These are phyloP conservation scores for Penicillium chermesinum DNA, from an alignment of 495 filamentous ascomycete genomes.

Conservation along the genomic window DNA sequence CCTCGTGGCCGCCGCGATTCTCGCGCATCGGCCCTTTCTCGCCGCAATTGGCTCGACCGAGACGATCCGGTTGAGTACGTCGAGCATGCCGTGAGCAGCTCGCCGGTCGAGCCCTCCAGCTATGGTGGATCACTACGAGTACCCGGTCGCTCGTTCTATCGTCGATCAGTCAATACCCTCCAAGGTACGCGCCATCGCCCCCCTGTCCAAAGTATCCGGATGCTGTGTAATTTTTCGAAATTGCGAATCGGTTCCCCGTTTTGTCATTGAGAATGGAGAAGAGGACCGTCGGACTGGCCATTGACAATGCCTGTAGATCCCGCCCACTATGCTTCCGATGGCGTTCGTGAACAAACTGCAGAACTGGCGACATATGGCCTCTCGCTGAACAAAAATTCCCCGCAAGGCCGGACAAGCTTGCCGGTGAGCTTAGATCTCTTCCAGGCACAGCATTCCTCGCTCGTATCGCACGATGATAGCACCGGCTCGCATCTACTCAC, in stretches of 20 bases:
- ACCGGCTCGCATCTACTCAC: constrained; percentile 5
- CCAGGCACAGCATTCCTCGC: constrained; percentile 10
- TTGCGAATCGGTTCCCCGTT: background rate
- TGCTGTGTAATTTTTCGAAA: too few species aligned
- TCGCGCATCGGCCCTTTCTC: constrained; percentile 26
- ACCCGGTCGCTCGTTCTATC: constrained; percentile 73
- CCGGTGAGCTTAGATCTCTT: constrained; percentile 37
- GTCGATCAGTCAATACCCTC: constrained; percentile 62
- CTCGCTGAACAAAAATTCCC: constrained; percentile 41
- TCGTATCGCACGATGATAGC: constrained; percentile 13
- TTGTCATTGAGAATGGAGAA: background rate
- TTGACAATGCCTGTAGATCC: constrained; percentile 49
- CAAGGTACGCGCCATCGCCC: too few species aligned
- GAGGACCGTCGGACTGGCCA: constrained; percentile 23
- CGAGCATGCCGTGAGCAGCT: constrained; percentile 32
- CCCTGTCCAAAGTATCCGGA: too few species aligned
- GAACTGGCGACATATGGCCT: constrained; percentile 85
- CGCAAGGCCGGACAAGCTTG: constrained; percentile 29
- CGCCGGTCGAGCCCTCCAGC: constrained; percentile 34
- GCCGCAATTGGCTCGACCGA: constrained; percentile 19
- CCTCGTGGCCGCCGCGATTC: constrained; percentile 36
- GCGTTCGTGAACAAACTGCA: constrained; percentile 84
- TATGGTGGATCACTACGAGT: constrained; percentile 50
- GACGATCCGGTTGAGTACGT: constrained; percentile 20
- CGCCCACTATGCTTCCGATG: constrained; percentile 64